Base-by-base conservation (phyloP, 768 basidiomycete species). In the Cytidiella melzeri region DNA sequence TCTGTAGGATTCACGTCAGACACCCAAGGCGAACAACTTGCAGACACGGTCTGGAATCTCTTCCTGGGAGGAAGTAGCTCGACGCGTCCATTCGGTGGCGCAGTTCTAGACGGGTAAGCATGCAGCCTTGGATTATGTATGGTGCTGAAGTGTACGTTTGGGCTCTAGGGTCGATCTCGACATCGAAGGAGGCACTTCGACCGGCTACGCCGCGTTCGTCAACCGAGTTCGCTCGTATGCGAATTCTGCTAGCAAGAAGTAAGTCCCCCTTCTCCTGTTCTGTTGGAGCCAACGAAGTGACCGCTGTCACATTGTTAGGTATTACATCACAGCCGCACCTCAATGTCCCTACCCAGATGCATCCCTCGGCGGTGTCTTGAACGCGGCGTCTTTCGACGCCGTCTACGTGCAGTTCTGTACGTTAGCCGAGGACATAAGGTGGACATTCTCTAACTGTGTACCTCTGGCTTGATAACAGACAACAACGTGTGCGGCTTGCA, bases 321-420 rank as follows among this genome's bases (percentile, higher is more conserved):
- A 67, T 57, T 66, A 65, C 52, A 45, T 64, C 26, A 63, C 67
- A 3, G 70, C 65, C 11, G 68, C 69, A 11, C 70, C 72, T 12
- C 70, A 72, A 57, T 70, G 69, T 34, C 58, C 61, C 2, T 71
- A 64, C 46, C 68, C 70, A 10, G 70, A 71, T 55, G n/a, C n/a
- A n/a, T n/a, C n/a, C n/a, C n/a, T n/a, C n/a, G n/a, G n/a, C n/a
- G n/a, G n/a, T n/a, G n/a, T n/a, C n/a, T n/a, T n/a, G n/a, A n/a
- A n/a, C n/a, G n/a, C n/a, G n/a, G n/a, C n/a, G n/a, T n/a, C 48
- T 39, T 73, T 73, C 57, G 71, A 72, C 49, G 64, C 66, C 5
- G 57, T 72, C 40, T 73, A 70, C 56, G 63, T 69, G 39, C 80
- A 82, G 61, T 81, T 80, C 57, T 81, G 69, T 67, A 47, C 26